Evolutionary conservation across 352 stramenopile species (phyloP), one percentile per base, ranked within the genome.

Genomic region (Stephanocyclus meneghinianus): DNA sequence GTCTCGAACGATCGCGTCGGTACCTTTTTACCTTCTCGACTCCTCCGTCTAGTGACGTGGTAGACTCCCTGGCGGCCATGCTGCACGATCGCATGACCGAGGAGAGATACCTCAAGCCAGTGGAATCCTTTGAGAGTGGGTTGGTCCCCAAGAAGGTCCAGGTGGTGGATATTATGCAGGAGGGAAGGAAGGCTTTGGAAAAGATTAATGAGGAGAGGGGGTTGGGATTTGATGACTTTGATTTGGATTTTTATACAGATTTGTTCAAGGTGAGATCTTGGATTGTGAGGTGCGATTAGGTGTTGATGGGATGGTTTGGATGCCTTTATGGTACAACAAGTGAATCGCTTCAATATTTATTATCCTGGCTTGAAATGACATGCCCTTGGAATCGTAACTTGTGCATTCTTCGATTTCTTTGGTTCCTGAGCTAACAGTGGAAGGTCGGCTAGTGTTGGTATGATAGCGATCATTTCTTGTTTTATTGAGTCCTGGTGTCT

Each of bases 11-110:
- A 61, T 97, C 94, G 16, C 95, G 92, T 47, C 91, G 96, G 13
- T 99, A 98, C 84, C 70, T 92, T 10, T 91, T 98, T 73, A 76
- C 16, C 21, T 55, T 72, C 21, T 9, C 13, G n/a, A 51, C 80
- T 45, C 94, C 82, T 9, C 64, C 74, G 1, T 51, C 59, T n/a
- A 35, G 42, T 21, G 57, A 74, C 66, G 72, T 88, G 6, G 10
- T 68, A 5, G 83, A 81, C 18, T 78, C 94, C 35, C 80, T 99
- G 0, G 76, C 92, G 29, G 78, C 70, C 4, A 84, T 96, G 74
- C 92, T 99, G 67, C 91, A 97, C 80, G 95, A 98, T 85, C 93
- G 97, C 63, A 99, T 99, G 97, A 99, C 97, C n/a, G 97, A 99
- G 89, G 90, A 93, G 83, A 93, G 98, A 73, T 99, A 99, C 81